Conservation (phyloP, 2,329 filamentous ascomycete species). For the Neofusicoccum sp. region DNA sequence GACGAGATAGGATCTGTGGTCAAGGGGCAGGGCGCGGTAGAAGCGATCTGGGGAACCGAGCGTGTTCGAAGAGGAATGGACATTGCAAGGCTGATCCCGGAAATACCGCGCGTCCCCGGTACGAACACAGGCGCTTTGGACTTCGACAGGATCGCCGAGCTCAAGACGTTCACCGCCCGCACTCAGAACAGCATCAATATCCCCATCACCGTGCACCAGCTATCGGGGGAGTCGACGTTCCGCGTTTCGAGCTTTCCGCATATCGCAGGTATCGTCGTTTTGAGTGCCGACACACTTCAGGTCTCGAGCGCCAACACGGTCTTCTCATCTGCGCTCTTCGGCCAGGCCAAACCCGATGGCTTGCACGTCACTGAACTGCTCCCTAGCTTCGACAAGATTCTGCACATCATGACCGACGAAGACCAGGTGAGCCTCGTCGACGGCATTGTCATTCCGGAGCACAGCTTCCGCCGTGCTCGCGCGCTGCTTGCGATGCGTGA, state of each 20-base stretch:
- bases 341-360: constrained; percentile 79
- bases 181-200: constrained; percentile 77
- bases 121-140: constrained; percentile 72
- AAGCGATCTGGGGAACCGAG: constrained; percentile 80
- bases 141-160: constrained; percentile 68
- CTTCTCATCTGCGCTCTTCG: constrained; percentile 89
- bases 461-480: constrained; percentile 87
- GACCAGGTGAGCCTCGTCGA: constrained; percentile 81
- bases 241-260: constrained; percentile 93
- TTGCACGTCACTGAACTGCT: constrained; percentile 76
- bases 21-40: constrained; percentile 70
- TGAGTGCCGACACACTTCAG: constrained; percentile 73
- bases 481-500: constrained; percentile 81
- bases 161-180: constrained; percentile 80
- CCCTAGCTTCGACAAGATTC: constrained; percentile 80
- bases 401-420: constrained; percentile 79
- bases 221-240: constrained; percentile 67
- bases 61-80: constrained; percentile 66
- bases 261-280: constrained; percentile 92
- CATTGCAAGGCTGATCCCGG: constrained; percentile 75
- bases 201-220: constrained; percentile 75
- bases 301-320: constrained; percentile 94
- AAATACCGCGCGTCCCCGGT: constrained; percentile 73
- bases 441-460: constrained; percentile 95
- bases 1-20: constrained; percentile 75